These are phyloP conservation scores for Epichloe gansuensis DNA, from an alignment of 2,329 filamentous ascomycete species.

Conservation along the genomic window DNA sequence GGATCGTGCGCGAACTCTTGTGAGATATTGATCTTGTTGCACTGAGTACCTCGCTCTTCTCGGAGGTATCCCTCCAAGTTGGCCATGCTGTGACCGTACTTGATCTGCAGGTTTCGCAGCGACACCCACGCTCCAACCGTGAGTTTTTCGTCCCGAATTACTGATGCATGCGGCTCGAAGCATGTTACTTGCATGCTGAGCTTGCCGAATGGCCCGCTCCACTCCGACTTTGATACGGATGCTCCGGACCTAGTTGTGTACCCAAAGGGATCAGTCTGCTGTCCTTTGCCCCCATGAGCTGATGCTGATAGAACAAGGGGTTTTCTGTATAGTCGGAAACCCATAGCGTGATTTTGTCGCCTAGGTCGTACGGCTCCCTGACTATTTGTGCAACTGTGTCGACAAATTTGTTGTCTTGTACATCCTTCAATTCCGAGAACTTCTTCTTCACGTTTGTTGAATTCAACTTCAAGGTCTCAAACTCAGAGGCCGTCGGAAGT, in stretches of 20 bases:
- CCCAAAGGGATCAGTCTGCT: slow-evolving; percentile 42
- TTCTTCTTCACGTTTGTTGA: slow-evolving; percentile 40
- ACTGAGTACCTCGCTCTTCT: slow-evolving; percentile 35
- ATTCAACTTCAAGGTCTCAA: slow-evolving; percentile 23
- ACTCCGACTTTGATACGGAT: slow-evolving; percentile 25
- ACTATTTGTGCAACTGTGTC: slow-evolving; percentile 65
- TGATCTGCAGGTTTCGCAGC: slow-evolving; percentile 63
- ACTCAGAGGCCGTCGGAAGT: slow-evolving; percentile 32
- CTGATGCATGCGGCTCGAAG: slow-evolving; percentile 54
- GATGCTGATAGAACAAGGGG: slow-evolving; percentile 42
- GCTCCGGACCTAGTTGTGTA: slow-evolving; percentile 30
- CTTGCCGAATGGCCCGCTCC: slow-evolving; percentile 65
- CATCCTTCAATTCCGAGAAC: slow-evolving; percentile 52
- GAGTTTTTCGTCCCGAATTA: slow-evolving; percentile 40
- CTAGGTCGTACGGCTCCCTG: slow-evolving; percentile 29
- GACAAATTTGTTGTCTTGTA: slow-evolving; percentile 43
- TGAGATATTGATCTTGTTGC: slow-evolving; percentile 44
- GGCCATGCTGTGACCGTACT: slow-evolving; percentile 34
- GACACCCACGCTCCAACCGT: slow-evolving; percentile 48
- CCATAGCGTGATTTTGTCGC: slow-evolving; percentile 49
- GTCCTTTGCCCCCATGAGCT: slow-evolving; percentile 20
- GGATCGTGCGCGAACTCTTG: slow-evolving; percentile 31
- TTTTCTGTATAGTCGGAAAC: slow-evolving; percentile 78
- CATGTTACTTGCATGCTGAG: slow-evolving; percentile 59
- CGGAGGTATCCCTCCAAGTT: slow-evolving; percentile 64